phyloP scores from a whole-genome alignment of 2,329 filamentous ascomycete species.

The Hypoxylon sp. region DNA sequence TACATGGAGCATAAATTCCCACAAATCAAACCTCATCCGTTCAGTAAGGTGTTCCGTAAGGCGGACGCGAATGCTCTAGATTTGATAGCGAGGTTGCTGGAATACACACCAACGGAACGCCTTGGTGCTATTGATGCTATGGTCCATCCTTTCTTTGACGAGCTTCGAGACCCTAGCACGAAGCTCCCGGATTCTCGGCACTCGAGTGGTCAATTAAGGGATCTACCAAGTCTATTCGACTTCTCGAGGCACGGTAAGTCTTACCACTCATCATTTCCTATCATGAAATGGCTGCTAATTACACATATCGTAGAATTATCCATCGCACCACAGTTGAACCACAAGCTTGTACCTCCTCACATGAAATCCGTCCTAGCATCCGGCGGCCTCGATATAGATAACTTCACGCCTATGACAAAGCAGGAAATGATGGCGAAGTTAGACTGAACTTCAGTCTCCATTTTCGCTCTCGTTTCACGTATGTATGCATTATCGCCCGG shows the following conservation, averaged over 20 bases:
- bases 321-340: constrained; percentile 90
- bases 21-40: constrained; percentile 99
- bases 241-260: constrained; percentile 91
- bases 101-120: constrained; percentile 97
- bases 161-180: constrained; percentile 91
- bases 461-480: constrained; percentile 49
- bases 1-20: constrained; percentile 99
- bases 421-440: constrained; percentile 98
- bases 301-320: constrained; percentile 79
- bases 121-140: constrained; percentile 94
- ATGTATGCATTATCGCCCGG: constrained; percentile 50
- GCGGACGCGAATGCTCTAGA: constrained; percentile 94
- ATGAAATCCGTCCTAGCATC: constrained; percentile 79
- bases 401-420: constrained; percentile 90
- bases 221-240: constrained; percentile 90
- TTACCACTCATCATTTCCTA: background rate
- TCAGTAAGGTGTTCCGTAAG: constrained; percentile 99
- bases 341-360: constrained; percentile 87
- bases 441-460: constrained; percentile 74
- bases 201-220: constrained; percentile 81
- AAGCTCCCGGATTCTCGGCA: constrained; percentile 95
- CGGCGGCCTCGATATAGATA: constrained; percentile 90
- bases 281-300: constrained; percentile 44
- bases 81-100: constrained; percentile 90
- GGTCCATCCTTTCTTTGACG: constrained; percentile 99